A percentile compares a stretch with the other conserved stretches of the same genome.
These are phyloP conservation scores for Hypoxylon sp. DNA, from an alignment of 2,329 filamentous ascomycete species.

Conservation along the genomic window DNA sequence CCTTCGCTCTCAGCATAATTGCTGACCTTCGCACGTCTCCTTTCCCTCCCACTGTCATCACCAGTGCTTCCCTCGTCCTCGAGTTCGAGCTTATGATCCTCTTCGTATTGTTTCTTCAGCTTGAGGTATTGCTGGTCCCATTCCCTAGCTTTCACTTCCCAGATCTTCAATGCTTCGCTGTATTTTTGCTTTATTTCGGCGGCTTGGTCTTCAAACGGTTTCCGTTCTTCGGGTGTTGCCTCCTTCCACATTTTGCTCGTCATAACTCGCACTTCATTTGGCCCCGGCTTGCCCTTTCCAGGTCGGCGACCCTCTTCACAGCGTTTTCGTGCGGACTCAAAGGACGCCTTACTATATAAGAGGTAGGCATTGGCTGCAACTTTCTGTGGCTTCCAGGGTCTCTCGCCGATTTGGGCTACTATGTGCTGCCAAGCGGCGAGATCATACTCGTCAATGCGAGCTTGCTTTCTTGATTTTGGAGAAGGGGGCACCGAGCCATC, in stretches of 20 bases:
- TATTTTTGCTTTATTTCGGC: constrained; percentile 78
- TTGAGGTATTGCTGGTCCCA: constrained; percentile 80
- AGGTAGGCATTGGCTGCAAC: constrained; percentile 88
- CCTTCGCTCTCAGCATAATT: constrained; percentile 60
- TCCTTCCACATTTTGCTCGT: constrained; percentile 94
- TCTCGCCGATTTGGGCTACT: constrained; percentile 75
- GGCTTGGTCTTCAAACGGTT: constrained; percentile 83
- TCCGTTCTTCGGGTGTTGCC: constrained; percentile 76
- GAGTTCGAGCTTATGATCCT: constrained; percentile 64
- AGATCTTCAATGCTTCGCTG: constrained; percentile 69
- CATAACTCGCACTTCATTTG: constrained; percentile 87
- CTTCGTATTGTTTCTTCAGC: constrained; percentile 67
- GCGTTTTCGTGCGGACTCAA: constrained; percentile 71
- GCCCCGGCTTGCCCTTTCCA: constrained; percentile 74
- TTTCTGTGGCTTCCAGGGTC: constrained; percentile 79
- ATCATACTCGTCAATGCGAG: constrained; percentile 71
- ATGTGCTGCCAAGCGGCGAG: constrained; percentile 67
- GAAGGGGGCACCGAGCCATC: constrained; percentile 51
- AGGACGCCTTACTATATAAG: constrained; percentile 85
- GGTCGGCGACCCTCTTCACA: constrained; percentile 77
- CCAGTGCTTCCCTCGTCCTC: constrained; percentile 49
- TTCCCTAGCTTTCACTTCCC: constrained; percentile 71
- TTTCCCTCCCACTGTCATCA: constrained; percentile 48
- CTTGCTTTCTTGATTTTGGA: constrained; percentile 65
- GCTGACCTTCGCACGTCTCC: constrained; percentile 54